Evolutionary conservation across 2,329 filamentous ascomycete species (phyloP).

Genomic region (Alternaria novae-zelandiae): DNA sequence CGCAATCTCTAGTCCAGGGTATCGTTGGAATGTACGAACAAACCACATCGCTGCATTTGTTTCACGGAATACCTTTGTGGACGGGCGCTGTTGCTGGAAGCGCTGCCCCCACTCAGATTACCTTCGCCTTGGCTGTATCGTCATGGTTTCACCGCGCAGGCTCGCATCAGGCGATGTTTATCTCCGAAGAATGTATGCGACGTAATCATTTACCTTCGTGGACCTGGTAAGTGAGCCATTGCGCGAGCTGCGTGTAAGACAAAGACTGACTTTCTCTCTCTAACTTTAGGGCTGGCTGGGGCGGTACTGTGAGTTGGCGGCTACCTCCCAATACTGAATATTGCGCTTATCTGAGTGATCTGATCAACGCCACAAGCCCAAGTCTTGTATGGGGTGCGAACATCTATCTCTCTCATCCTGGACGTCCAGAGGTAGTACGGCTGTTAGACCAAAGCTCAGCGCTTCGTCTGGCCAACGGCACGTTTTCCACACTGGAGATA

Average conservation of each 20-base stretch:
- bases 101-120: constrained; percentile 3
- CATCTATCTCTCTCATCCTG: constrained; percentile 5
- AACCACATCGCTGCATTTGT: not conserved
- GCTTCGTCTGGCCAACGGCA: not conserved
- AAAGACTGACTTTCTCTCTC: not conserved
- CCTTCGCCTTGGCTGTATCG: constrained; percentile 14
- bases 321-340: constrained; percentile 13
- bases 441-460: not conserved
- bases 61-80: constrained; percentile 16
- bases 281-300: constrained; percentile 21
- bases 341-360: constrained; percentile 11
- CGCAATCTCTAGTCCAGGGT: not conserved
- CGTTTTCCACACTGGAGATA: not conserved
- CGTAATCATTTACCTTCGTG: not conserved
- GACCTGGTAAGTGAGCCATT: not conserved
- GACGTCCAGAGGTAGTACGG: not conserved
- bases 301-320: constrained; percentile 17
- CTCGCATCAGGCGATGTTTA: constrained; percentile 8
- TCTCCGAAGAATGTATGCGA: constrained; percentile 6
- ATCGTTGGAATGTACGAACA: constrained; percentile 8
- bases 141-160: constrained; percentile 16
- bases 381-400: constrained; percentile 17
- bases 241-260: not conserved
- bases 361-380: constrained; percentile 4
- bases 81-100: constrained; percentile 5